Percentiles rank a stretch among this genome's conserved stretches.
phyloP scores from a whole-genome alignment of 306 rosid species.

The Rubus idaeus region DNA sequence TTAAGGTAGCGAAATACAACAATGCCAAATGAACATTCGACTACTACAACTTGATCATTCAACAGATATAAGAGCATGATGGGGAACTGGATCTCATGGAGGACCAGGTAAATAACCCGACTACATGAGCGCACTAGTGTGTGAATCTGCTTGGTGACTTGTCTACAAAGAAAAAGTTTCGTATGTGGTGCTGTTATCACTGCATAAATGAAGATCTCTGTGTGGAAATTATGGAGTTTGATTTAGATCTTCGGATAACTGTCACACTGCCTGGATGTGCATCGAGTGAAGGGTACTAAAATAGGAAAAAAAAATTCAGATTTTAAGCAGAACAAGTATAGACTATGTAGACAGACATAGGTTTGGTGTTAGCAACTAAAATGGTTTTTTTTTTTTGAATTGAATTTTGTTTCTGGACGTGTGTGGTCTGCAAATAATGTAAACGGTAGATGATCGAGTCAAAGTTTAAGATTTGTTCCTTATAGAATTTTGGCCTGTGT shows the following conservation, averaged over 20 bases:
- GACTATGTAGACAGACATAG: background rate
- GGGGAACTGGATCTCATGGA: background rate
- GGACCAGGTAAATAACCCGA: background rate
- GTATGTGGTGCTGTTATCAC: too few species aligned
- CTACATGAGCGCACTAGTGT: background rate
- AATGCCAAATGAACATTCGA: background rate
- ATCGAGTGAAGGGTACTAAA: background rate
- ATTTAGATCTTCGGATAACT: background rate
- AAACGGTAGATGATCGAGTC: background rate
- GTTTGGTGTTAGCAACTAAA: background rate
- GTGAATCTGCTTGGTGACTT: background rate
- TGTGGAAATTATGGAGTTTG: background rate
- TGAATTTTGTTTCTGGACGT: background rate
- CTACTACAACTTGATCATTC: background rate
- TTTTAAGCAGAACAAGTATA: background rate
- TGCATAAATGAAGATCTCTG: background rate
- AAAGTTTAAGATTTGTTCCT: background rate
- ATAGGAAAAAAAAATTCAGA: background rate
- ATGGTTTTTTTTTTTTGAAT: too few species aligned
- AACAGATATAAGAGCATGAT: background rate
- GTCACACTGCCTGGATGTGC: background rate
- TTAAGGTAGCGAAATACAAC: background rate
- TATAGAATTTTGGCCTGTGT: background rate
- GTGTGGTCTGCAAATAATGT: background rate
- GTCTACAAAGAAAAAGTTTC: background rate